phyloP scores from a whole-genome alignment of 495 filamentous ascomycete genomes.

The Hyaloscypha bicolor region DNA sequence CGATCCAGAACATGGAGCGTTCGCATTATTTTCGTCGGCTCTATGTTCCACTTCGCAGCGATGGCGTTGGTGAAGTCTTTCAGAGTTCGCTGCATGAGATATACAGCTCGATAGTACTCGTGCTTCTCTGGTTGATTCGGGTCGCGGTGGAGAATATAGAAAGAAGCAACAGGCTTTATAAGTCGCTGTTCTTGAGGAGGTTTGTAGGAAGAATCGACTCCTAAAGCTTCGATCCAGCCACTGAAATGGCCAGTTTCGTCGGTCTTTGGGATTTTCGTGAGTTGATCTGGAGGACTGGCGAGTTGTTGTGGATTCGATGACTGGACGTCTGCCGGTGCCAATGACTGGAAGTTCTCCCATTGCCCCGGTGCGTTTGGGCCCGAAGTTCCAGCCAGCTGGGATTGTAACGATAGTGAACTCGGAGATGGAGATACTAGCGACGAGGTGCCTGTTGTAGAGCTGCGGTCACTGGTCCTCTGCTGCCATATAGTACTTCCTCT shows the following conservation, averaged over 20 bases:
- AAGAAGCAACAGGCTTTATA: constrained; percentile 79
- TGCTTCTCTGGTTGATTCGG: constrained; percentile 52
- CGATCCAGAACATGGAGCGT: constrained; percentile 69
- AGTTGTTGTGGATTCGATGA: constrained; percentile 41
- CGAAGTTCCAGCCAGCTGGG: constrained; percentile 44
- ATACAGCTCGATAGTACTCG: constrained; percentile 82
- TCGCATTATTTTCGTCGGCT: constrained; percentile 66
- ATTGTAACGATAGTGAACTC: constrained; percentile 61
- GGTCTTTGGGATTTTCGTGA: constrained; percentile 47
- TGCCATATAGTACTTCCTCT: constrained; percentile 57
- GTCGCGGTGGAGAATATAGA: constrained; percentile 73
- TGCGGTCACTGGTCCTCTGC: constrained; percentile 56
- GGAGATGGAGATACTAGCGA: constrained; percentile 75
- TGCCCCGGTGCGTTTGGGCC: constrained; percentile 41
- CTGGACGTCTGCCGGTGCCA: constrained; percentile 48
- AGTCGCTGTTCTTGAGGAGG: constrained; percentile 69
- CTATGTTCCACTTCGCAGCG: constrained; percentile 76
- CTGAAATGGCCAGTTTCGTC: constrained; percentile 59
- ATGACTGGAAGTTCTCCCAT: constrained; percentile 57
- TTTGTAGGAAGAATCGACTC: constrained; percentile 82
- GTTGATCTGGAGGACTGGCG: constrained; percentile 51
- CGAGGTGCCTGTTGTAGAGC: constrained; percentile 53
- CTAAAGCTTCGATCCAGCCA: constrained; percentile 89
- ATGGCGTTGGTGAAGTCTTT: constrained; percentile 70
- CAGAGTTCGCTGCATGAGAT: constrained; percentile 75